Percentiles rank a stretch among this genome's conserved stretches.
Evolutionary conservation across 2,329 filamentous ascomycete genomes (phyloP).

Genomic region (Colletotrichum sp.): DNA sequence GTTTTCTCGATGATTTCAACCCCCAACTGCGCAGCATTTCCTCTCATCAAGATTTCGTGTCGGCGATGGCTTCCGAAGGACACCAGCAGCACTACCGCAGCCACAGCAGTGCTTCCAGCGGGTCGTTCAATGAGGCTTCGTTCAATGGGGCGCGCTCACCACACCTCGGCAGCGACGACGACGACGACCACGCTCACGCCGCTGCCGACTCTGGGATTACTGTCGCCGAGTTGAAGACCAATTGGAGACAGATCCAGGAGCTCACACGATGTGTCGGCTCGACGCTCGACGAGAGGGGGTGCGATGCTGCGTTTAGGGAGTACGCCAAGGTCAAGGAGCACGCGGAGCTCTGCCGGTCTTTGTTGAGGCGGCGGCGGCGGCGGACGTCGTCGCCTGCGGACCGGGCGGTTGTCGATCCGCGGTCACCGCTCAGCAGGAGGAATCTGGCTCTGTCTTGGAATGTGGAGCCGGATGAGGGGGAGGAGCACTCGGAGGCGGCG

Average conservation of each 20-base stretch:
- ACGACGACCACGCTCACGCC: not conserved
- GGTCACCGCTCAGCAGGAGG: not conserved
- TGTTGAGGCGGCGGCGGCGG: not conserved
- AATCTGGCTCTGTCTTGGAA: not conserved
- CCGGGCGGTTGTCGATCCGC: not conserved
- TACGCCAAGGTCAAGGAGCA: slow-evolving; percentile 42
- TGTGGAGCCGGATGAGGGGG: not conserved
- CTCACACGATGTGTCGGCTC: slow-evolving; percentile 40
- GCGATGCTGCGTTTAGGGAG: slow-evolving; percentile 50
- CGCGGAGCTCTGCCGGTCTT: not conserved
- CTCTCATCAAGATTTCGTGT: not conserved
- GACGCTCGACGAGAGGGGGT: slow-evolving; percentile 35
- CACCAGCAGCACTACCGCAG: not conserved
- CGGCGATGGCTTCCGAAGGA: not conserved
- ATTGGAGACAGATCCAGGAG: slow-evolving; percentile 37
- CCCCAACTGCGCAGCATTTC: not conserved
- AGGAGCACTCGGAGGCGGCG: slow-evolving; percentile 20
- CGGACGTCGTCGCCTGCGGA: not conserved
- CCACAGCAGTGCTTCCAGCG: not conserved
- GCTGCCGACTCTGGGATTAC: slow-evolving; percentile 25
- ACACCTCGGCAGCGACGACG: not conserved
- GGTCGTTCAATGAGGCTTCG: not conserved
- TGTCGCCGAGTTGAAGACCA: slow-evolving; percentile 34
- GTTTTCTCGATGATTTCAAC: not conserved
- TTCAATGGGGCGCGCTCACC: not conserved